Conservation (phyloP, 176 grass and related monocot species). For the Cenchrus fungigraminus region DNA sequence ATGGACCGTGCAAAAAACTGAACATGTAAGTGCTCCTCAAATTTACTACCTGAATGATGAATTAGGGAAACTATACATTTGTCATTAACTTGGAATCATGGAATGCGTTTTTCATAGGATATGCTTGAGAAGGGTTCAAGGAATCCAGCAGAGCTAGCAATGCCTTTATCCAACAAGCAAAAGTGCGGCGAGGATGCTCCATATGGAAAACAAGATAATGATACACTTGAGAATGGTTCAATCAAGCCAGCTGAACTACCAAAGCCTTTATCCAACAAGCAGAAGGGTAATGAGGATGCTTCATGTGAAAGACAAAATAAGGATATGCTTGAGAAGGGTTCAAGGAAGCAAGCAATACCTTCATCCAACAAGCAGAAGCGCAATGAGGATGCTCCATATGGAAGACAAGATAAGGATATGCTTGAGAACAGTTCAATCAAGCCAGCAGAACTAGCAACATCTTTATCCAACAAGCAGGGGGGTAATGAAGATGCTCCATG, state of each 20-base stretch:
- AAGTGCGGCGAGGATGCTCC: background rate
- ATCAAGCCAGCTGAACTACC: conserved; percentile 31
- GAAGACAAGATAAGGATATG: conserved; percentile 37
- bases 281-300: conserved; percentile 4
- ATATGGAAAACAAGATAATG: conserved; percentile 30
- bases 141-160: conserved; percentile 36
- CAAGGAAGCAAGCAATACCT: conserved; percentile 39
- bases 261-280: conserved; percentile 40
- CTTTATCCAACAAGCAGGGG: conserved; percentile 39
- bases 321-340: conserved; percentile 39
- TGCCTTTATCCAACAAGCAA: conserved; percentile 37
- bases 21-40: conserved; percentile 61
- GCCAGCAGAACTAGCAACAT: conserved; percentile 20
- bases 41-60: background rate
- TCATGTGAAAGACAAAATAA: conserved; percentile 36
- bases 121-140: conserved; percentile 38
- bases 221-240: conserved; percentile 36
- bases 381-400: conserved; percentile 13
- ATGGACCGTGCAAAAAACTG: conserved; percentile 32
- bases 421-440: conserved; percentile 31
- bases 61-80: background rate
- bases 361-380: conserved; percentile 22
- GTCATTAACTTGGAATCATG: conserved; percentile 9
- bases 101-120: conserved; percentile 34
- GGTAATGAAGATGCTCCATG: background rate